Base-by-base conservation (phyloP, 2,329 filamentous ascomycete genomes). In the Corinectria fuckeliana region DNA sequence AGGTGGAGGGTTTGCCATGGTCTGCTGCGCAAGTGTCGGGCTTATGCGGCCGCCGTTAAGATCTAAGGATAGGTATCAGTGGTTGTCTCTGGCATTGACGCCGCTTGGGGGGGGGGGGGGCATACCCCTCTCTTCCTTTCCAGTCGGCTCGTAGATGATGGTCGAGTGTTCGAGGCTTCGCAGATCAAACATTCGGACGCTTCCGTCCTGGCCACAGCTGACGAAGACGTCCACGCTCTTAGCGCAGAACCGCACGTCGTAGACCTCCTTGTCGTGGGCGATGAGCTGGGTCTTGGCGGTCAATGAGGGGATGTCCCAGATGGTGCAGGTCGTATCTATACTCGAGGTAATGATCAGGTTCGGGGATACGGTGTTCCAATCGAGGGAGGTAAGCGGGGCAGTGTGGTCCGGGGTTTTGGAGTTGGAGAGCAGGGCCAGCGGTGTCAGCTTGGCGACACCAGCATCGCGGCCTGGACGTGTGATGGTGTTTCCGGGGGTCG, bases 171-270 rank as follows among this genome's bases (percentile, higher is more conserved):
- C 95, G 52, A 99, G 80, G 75, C 94, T 98, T 72, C 95, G 88
- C 61, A 99, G 82, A 76, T 99, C 95, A 77, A 99, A 99, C 95
- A 99, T 99, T 69, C 95, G 88, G 23, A 99, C 95, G 75, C 94
- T 98, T 36, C 95, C 95, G 74, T 99, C 95, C 56, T 96, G 94
- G 50, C 95, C 95, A 75, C 95, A 99, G 75, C 92, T 97, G 28
- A 98, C 95, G 75, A 99, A 99, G 1, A 98, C 93, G 71, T 99
- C 95, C n/a, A 97, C 92, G 69, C 93, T 97, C 68, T 96, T 95
- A 48, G 95, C 95, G 78, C 95, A 99, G 78, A 99, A 99, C 18
- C 95, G 89, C 47, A 99, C 95, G 74, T 99, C 95, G 72, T 97
- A 99, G 5, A 99, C 95, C 77, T 99, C 95, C 77, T 98, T 98